These are phyloP conservation scores for Hymenoscyphus repandus DNA, from an alignment of 2,329 filamentous ascomycete genomes.

Conservation along the genomic window DNA sequence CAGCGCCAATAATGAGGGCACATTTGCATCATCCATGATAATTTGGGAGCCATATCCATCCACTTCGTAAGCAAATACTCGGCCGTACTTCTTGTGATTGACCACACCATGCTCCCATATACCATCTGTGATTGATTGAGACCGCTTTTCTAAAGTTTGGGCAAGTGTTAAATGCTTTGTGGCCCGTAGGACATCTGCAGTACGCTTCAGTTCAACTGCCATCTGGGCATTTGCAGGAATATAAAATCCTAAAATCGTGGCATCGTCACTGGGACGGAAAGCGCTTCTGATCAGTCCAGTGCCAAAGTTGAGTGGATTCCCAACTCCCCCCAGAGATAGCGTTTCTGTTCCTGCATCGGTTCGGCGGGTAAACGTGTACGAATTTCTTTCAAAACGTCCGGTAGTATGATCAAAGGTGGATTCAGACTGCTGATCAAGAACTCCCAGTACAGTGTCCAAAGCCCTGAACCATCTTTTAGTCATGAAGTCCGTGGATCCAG, in stretches of 20 bases:
- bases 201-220: conserved; percentile 76
- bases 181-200: conserved; percentile 61
- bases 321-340: conserved; percentile 71
- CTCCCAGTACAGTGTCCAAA: conserved; percentile 65
- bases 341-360: conserved; percentile 88
- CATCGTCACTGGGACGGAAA: conserved; percentile 92
- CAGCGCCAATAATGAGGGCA: conserved; percentile 73
- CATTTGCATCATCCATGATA: conserved; percentile 86
- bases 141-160: conserved; percentile 52
- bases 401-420: conserved; percentile 72
- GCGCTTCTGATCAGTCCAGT: conserved; percentile 87
- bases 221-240: conserved; percentile 97
- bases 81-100: conserved; percentile 65
- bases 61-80: conserved; percentile 82
- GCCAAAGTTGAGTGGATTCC: conserved; percentile 82
- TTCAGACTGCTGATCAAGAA: conserved; percentile 72
- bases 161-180: conserved; percentile 49
- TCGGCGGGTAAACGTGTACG: conserved; percentile 80
- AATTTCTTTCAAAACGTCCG: conserved; percentile 61
- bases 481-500: conserved; percentile 72
- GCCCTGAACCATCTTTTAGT: conserved; percentile 74
- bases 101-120: conserved; percentile 83
- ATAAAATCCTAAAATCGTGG: conserved; percentile 88
- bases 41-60: conserved; percentile 80
- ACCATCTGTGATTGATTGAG: conserved; percentile 63